A percentile compares a stretch with the other conserved stretches of the same genome.
These are phyloP conservation scores for Solanum hybrid DNA, from an alignment of 305 asterid species.

Conservation along the genomic window DNA sequence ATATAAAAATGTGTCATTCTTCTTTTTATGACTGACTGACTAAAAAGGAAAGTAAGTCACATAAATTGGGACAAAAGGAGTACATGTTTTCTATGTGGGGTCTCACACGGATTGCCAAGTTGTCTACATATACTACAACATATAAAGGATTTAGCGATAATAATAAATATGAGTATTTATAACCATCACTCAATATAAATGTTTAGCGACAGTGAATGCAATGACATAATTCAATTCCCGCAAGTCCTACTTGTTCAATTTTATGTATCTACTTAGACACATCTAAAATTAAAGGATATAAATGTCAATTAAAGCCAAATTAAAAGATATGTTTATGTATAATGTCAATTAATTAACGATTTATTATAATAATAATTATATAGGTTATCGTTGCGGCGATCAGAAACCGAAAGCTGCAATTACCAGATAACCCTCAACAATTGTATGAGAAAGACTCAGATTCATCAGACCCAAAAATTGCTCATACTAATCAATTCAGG, in stretches of 20 bases:
- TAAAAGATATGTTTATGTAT: neutral
- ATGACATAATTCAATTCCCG: neutral
- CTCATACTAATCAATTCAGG: slow-evolving; percentile 50
- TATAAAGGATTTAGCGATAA: neutral
- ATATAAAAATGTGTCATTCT: too few relatives aligned
- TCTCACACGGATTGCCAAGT: neutral
- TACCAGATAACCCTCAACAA: slow-evolving; percentile 25
- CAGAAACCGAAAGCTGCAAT: slow-evolving; percentile 29
- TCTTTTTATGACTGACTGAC: too few relatives aligned
- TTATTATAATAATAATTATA: neutral
- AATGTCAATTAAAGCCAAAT: neutral
- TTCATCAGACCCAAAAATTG: slow-evolving; percentile 12
- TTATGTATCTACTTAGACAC: neutral
- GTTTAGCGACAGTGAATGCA: neutral
- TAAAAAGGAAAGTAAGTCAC: too few relatives aligned
- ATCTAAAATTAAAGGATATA: neutral
- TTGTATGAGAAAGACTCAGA: slow-evolving; percentile 32
- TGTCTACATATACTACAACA: neutral
- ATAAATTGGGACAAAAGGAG: too few relatives aligned
- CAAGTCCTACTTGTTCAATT: neutral
- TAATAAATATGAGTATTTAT: neutral
- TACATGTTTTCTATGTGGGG: neutral
- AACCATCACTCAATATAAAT: neutral
- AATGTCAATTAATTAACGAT: neutral
- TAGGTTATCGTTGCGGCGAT: slow-evolving; percentile 42